phyloP scores from a whole-genome alignment of 2,329 filamentous ascomycete genomes.

The Venturia nashicola region DNA sequence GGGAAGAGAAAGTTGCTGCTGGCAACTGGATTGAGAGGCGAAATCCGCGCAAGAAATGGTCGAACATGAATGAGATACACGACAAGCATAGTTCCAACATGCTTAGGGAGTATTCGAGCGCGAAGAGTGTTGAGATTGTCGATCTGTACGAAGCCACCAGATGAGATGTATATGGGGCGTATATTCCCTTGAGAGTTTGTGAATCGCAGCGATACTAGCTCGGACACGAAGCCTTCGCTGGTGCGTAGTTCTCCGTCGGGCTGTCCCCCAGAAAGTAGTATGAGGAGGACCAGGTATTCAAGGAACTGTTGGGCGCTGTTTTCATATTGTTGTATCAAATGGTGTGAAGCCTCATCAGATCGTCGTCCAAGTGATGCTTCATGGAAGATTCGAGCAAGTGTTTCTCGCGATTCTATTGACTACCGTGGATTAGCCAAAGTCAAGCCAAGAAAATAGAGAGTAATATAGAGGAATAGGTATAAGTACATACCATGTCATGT shows the following conservation, averaged over 20 bases:
- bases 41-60: background rate
- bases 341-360: background rate
- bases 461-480: too few species aligned
- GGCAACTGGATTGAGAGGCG: background rate
- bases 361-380: background rate
- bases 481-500: background rate
- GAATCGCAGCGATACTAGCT: background rate
- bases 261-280: background rate
- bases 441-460: background rate
- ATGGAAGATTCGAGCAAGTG: background rate
- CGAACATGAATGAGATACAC: background rate
- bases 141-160: background rate
- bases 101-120: background rate
- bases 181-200: background rate
- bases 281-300: background rate
- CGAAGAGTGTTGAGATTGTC: background rate
- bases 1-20: background rate
- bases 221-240: background rate
- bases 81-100: background rate
- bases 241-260: background rate
- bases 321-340: background rate
- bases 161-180: background rate
- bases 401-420: background rate
- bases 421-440: background rate
- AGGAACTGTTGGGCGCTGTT: background rate